Percentiles rank a stretch among this genome's conserved stretches.
Evolutionary conservation across 345 rosid genomes (phyloP).

Genomic region (Acer campestre): DNA sequence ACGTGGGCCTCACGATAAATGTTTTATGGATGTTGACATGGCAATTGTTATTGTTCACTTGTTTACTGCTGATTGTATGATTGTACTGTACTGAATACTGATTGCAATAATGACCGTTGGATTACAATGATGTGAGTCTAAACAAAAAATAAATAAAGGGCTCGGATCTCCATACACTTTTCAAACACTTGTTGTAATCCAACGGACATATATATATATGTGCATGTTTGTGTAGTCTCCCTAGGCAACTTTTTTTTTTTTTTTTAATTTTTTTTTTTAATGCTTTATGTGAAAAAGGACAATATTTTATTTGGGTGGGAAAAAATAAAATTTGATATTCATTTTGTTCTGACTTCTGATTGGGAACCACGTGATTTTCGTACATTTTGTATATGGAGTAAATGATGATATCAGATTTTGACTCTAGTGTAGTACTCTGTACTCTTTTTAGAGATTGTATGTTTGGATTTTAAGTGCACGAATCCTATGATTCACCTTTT

Average conservation of each 20-base stretch:
- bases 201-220: constrained; percentile 14
- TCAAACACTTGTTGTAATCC: constrained; percentile 14
- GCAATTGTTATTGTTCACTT: neutral
- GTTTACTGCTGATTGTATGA: neutral
- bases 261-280: neutral
- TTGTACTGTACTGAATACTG: no score
- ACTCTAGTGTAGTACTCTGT: constrained; percentile 5
- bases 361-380: constrained; percentile 28
- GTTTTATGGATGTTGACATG: neutral
- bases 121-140: neutral
- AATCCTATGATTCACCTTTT: no score
- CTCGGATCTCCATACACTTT: constrained; percentile 19
- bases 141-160: neutral
- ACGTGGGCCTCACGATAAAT: neutral
- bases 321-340: neutral
- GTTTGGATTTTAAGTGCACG: no score
- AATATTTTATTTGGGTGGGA: neutral
- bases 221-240: neutral
- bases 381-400: constrained; percentile 10
- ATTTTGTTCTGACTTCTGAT: constrained; percentile 5
- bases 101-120: neutral
- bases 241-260: neutral
- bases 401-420: constrained; percentile 17
- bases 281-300: neutral
- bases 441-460: neutral